Evolutionary conservation across 2,329 filamentous ascomycete species (phyloP).

Genomic region (Aspergillus luchuensis): DNA sequence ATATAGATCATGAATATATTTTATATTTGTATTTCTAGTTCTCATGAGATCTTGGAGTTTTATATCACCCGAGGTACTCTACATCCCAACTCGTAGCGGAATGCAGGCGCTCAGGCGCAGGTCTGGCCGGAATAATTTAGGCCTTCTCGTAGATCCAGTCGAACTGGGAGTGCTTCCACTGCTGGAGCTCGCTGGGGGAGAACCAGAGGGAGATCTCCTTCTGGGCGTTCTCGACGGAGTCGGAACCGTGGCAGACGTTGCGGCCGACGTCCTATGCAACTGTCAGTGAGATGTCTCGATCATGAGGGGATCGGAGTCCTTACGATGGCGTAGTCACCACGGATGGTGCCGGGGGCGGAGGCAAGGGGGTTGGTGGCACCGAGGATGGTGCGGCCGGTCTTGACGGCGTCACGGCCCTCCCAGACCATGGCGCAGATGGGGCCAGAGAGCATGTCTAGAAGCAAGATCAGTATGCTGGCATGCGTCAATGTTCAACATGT

Average conservation of each 20-base stretch:
- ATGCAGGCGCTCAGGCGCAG: constrained; percentile 20
- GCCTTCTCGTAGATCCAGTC: constrained; percentile 98
- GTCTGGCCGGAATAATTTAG: constrained; percentile 37
- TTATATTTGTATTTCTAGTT: constrained; percentile 18
- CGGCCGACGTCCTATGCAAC: constrained; percentile 71
- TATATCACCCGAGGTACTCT: constrained; percentile 15
- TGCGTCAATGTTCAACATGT: not conserved
- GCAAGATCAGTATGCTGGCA: constrained; percentile 21
- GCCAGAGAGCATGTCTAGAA: constrained; percentile 88
- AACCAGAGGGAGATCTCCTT: constrained; percentile 99
- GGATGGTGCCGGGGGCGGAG: constrained; percentile 96
- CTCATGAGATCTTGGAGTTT: constrained; percentile 14
- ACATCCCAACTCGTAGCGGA: constrained; percentile 9
- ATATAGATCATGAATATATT: constrained; percentile 10
- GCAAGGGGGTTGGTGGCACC: constrained; percentile 98
- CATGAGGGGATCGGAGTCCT: constrained; percentile 22
- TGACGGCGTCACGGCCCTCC: constrained; percentile 98
- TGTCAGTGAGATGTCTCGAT: constrained; percentile 14
- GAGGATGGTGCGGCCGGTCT: constrained; percentile 93
- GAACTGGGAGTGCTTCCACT: constrained; percentile 80
- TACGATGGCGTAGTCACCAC: constrained; percentile 83
- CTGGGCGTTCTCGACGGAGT: constrained; percentile 97
- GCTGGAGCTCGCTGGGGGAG: constrained; percentile 80
- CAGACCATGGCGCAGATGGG: constrained; percentile 99
- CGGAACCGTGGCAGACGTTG: constrained; percentile 99